Base-by-base conservation (phyloP, 257 asterid species). In the Salvia rosmarinus region DNA sequence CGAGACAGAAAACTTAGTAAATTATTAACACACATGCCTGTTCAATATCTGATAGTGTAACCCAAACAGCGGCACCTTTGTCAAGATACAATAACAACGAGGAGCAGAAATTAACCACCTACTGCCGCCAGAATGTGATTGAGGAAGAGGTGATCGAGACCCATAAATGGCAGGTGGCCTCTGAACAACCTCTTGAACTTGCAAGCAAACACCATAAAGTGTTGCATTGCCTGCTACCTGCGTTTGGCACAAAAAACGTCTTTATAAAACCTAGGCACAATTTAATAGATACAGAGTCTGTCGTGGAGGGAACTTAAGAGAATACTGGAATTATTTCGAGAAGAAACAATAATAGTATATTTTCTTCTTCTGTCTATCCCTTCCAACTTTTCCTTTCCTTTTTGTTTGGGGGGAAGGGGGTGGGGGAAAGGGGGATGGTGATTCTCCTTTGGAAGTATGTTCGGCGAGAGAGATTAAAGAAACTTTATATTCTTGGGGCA, bases 211-310 rank as follows among this genome's bases (percentile, higher is more conserved):
- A 73, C 98, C 98, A 69, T 93, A 93, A 30, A 93, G 95, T 76
- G 97, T 89, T 71, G 96, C 87, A 75, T 82, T 90, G 89, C 88
- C 96, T 34, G 96, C 92, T 74, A 87, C 98, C 98, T 93, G 87
- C 75, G 19, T 16, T 37, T 75, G 72, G 70, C 70, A 80, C 76
- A 74, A 76, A 73, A 32, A 54, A 71, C 25, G 30, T 64, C 57
- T 57, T 78, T 76, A 79, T 67, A 59, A 68, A 66, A 73, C 59
- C 11, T 30, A 39, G 30, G 25, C 49, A 5, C 58, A 60, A 28
- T 19, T 35, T 59, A 20, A 72, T 25, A 39, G 9, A n/a, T 19
- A 67, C 43, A 13, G 21, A 20, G 32, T 20, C 16, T 34, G 60
- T 16, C 25, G 30, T 19, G 55, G 34, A 67, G 14, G 20, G 10